phyloP scores from a whole-genome alignment of 257 asterid genomes.

The Solanum chilense region DNA sequence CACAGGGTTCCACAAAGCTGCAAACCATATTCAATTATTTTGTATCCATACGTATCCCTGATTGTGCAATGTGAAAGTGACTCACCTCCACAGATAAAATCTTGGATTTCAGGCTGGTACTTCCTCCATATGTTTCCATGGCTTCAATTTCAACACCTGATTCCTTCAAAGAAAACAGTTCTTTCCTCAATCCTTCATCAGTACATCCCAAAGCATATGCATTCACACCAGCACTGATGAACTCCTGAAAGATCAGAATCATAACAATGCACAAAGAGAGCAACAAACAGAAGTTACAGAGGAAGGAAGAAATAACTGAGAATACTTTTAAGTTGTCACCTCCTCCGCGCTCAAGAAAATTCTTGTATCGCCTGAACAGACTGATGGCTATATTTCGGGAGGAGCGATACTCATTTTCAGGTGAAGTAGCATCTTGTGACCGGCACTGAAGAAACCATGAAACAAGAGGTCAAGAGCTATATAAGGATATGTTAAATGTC shows the following conservation, averaged over 20 bases:
- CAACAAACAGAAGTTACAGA: not conserved
- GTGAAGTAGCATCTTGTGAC: slow-evolving; percentile 56
- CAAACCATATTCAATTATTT: not conserved
- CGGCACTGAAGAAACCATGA: slow-evolving; percentile 36
- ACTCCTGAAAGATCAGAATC: slow-evolving; percentile 48
- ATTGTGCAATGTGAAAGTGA: not conserved
- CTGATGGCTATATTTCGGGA: slow-evolving; percentile 91
- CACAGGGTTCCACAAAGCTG: not conserved
- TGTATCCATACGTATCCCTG: not conserved
- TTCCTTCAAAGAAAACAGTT: slow-evolving; percentile 69
- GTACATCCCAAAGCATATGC: slow-evolving; percentile 95
- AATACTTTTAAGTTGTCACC: slow-evolving; percentile 92
- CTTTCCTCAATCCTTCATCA: slow-evolving; percentile 66
- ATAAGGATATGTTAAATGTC: not conserved
- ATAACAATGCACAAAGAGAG: not conserved
- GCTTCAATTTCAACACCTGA: slow-evolving; percentile 74
- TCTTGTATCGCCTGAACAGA: slow-evolving; percentile 76
- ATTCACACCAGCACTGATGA: slow-evolving; percentile 87
- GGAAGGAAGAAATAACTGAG: slow-evolving; percentile 10
- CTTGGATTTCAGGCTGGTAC: slow-evolving; percentile 56
- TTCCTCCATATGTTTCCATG: slow-evolving; percentile 58
- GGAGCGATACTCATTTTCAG: slow-evolving; percentile 80
- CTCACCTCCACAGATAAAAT: slow-evolving; percentile 60
- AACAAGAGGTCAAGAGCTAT: not conserved
- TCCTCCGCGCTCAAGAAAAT: slow-evolving; percentile 88